Conservation (phyloP, 2,329 filamentous ascomycete genomes). For the Botrytis cinerea region DNA sequence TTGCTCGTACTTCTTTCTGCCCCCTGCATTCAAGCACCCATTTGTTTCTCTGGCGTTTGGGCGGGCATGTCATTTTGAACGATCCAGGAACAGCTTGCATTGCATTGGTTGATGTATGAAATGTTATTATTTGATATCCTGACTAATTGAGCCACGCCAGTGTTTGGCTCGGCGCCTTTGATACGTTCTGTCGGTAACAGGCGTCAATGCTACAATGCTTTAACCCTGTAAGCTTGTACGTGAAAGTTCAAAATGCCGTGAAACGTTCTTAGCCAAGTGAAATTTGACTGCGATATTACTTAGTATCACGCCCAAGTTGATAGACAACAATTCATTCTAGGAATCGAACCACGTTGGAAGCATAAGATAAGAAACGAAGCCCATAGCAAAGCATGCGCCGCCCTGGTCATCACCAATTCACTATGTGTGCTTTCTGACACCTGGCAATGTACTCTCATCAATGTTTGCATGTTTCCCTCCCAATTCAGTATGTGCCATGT, state of each 20-base stretch:
- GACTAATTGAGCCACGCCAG: neutral
- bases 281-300: slow-evolving; percentile 5
- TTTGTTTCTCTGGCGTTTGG: neutral
- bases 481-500: neutral
- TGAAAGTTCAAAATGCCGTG: neutral
- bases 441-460: neutral
- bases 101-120: neutral
- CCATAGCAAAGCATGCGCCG: neutral
- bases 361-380: neutral
- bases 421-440: neutral
- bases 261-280: neutral
- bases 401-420: neutral
- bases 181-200: neutral
- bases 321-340: neutral
- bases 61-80: neutral
- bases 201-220: neutral
- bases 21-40: neutral
- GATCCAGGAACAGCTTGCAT: neutral
- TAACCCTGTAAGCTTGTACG: neutral
- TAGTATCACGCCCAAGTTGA: neutral
- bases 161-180: neutral
- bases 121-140: neutral
- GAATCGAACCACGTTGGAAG: neutral
- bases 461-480: neutral
- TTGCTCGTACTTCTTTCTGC: slow-evolving; percentile 1